Base-by-base conservation (phyloP, 306 rosid genomes). In the Quercus parvula region DNA sequence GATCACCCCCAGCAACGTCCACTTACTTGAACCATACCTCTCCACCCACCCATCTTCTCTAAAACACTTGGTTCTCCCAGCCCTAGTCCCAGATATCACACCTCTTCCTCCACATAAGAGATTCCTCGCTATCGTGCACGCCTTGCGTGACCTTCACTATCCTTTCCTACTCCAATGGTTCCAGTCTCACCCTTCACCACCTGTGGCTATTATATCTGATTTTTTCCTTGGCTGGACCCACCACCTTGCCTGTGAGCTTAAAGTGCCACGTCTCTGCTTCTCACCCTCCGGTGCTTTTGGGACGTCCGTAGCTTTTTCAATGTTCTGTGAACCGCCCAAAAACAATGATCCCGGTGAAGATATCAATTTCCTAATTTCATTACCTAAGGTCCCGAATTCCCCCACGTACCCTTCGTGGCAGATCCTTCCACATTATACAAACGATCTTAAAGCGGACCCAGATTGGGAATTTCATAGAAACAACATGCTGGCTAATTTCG, bases 201-300 rank as follows among this genome's bases (percentile, higher is more conserved):
- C 89, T n/a, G 24, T 79, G 0, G 87, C 86, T 14, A 74, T 89
- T 61, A 35, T 89, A 5, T 89, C 90, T 2, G 90, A 86, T 30
- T 84, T 86, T 76, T 82, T 89, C 56, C 83, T 89, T 19, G 90
- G 80, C n/a, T 89, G 92, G 92, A 85, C 92, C 70, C 83, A 41
- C 56, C 77, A 75, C 52, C 87, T 89, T 6, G 92, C 80, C 6
- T 66, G 17, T 6, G 77, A 85, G 2, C 81, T 89, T 71, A 57
- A 76, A 12, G 54, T 86, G 6, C 85, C 81, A 0, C 86, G 86
- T 0, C 46, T 88, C 24, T 77, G 82, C 4, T 89, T 89, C 75
- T 89, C 88, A 5, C 84, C 92, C 11, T 82, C 84, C 0, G 87
- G 87, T 2, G 88, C 88, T 7, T 76, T 54, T 33, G 75, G 77